phyloP scores from a whole-genome alignment of 1,284 basidiomycete genomes.

The Naganishia sp. region DNA sequence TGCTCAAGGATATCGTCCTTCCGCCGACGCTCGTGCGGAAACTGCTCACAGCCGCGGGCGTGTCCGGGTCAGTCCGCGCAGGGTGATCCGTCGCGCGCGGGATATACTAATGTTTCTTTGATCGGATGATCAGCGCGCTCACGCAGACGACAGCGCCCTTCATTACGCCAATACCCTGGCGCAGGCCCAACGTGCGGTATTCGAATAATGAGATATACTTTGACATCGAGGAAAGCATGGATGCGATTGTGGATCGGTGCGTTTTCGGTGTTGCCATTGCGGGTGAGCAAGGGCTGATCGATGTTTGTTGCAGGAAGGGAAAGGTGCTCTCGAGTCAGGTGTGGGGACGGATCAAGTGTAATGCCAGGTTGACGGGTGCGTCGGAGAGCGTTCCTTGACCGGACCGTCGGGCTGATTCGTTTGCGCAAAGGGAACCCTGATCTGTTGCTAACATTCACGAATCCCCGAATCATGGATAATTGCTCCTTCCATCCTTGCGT shows the following conservation, averaged over 20 bases:
- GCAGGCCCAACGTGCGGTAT: conserved; percentile 79
- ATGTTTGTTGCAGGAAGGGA: conserved; percentile 64
- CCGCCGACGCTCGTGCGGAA: conserved; percentile 83
- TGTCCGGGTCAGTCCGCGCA: conserved; percentile 55
- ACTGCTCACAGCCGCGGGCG: conserved; percentile 65
- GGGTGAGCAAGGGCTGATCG: neutral
- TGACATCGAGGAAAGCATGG: conserved; percentile 82
- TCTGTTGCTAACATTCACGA: conserved; percentile 75
- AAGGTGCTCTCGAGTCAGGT: conserved; percentile 70
- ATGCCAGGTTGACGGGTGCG: conserved; percentile 74
- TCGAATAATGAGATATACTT: conserved; percentile 92
- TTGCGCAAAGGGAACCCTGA: conserved; percentile 74
- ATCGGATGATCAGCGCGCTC: conserved; percentile 6
- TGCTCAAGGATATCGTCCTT: conserved; percentile 86
- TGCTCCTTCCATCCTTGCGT: conserved; percentile 90
- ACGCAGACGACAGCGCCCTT: conserved; percentile 66
- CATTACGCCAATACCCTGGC: conserved; percentile 91
- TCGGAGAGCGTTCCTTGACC: neutral
- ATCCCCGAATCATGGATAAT: conserved; percentile 71
- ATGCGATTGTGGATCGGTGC: conserved; percentile 78
- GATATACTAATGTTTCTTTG: conserved; percentile 29
- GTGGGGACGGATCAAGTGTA: conserved; percentile 77
- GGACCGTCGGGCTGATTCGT: neutral
- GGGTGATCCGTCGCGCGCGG: neutral
- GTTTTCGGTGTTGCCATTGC: conserved; percentile 38